These are phyloP conservation scores for Ganoderma meredithae DNA, from an alignment of 1,284 basidiomycete species.

Conservation along the genomic window DNA sequence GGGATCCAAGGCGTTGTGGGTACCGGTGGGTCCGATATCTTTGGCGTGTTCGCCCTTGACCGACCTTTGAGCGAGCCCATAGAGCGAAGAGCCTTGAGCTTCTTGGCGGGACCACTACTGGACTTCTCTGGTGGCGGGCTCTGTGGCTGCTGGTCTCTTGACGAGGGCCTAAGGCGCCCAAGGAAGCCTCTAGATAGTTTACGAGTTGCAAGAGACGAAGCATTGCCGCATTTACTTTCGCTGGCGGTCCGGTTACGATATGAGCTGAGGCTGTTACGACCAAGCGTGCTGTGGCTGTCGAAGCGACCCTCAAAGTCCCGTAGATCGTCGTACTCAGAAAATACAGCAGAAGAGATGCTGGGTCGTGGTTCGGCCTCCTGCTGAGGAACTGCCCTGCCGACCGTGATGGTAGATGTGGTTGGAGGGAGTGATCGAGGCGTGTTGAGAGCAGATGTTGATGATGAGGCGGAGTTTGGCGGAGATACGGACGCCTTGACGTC, in stretches of 20 bases:
- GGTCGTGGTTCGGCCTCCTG: constrained; percentile 41
- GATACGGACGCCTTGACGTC: constrained; percentile 46
- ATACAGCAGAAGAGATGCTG: constrained; percentile 54
- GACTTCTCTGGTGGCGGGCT: constrained; percentile 48
- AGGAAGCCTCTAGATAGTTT: constrained; percentile 75
- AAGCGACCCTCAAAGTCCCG: constrained; percentile 85
- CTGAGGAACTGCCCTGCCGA: constrained; percentile 37
- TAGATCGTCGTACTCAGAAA: constrained; percentile 87
- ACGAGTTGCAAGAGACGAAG: constrained; percentile 46
- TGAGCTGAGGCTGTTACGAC: constrained; percentile 45
- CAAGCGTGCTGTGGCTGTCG: constrained; percentile 78
- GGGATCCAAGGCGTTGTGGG: constrained; percentile 54
- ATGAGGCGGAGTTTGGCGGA: constrained; percentile 22
- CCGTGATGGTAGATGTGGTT: constrained; percentile 28
- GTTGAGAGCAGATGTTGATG: constrained; percentile 27
- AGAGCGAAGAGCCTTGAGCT: constrained; percentile 76
- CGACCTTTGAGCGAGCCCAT: constrained; percentile 79
- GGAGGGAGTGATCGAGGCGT: constrained; percentile 22
- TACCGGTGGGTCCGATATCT: constrained; percentile 31
- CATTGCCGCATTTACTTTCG: constrained; percentile 42
- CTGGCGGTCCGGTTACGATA: constrained; percentile 44
- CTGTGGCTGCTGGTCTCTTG: constrained; percentile 46
- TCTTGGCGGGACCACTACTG: constrained; percentile 51
- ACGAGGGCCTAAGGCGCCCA: constrained; percentile 58
- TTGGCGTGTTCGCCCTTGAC: constrained; percentile 40